phyloP scores from a whole-genome alignment of 768 basidiomycete genomes.

The Kwoniella europaea region DNA sequence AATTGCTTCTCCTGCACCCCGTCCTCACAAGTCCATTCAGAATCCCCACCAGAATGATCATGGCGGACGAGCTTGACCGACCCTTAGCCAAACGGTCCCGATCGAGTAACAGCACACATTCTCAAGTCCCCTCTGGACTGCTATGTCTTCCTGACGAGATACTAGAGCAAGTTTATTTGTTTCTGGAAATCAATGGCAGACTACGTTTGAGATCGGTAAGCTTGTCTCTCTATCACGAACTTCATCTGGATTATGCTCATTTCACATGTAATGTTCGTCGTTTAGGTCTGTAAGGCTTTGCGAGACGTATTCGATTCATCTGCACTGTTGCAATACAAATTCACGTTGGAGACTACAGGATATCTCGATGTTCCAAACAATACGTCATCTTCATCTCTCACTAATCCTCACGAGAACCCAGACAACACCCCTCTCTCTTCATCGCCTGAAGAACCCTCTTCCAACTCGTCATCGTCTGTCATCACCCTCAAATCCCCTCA shows the following conservation, averaged over 20 bases:
- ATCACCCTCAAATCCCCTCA: slow-evolving; percentile 19
- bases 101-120: slow-evolving; percentile 4
- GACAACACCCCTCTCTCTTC: neutral
- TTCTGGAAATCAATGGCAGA: slow-evolving; percentile 28
- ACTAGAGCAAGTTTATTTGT: slow-evolving; percentile 40
- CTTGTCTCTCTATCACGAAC: too few relatives aligned
- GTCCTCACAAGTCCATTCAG: too few relatives aligned
- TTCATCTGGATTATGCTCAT: neutral
- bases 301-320: slow-evolving; percentile 29
- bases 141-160: slow-evolving; percentile 40
- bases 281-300: slow-evolving; percentile 30
- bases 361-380: slow-evolving; percentile 43
- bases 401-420: neutral
- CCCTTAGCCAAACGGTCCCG: neutral
- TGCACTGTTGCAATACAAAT: slow-evolving; percentile 41
- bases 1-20: too few relatives aligned
- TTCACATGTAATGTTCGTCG: too few relatives aligned
- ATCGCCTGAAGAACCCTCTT: neutral
- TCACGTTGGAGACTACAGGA: slow-evolving; percentile 33
- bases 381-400: neutral
- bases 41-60: neutral
- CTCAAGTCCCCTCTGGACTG: neutral
- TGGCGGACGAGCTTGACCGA: slow-evolving; percentile 7
- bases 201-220: slow-evolving; percentile 35
- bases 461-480: slow-evolving; percentile 14